These are phyloP conservation scores for Microbotryum silenes-acaulis DNA, from an alignment of 1,284 basidiomycete genomes.

Conservation along the genomic window DNA sequence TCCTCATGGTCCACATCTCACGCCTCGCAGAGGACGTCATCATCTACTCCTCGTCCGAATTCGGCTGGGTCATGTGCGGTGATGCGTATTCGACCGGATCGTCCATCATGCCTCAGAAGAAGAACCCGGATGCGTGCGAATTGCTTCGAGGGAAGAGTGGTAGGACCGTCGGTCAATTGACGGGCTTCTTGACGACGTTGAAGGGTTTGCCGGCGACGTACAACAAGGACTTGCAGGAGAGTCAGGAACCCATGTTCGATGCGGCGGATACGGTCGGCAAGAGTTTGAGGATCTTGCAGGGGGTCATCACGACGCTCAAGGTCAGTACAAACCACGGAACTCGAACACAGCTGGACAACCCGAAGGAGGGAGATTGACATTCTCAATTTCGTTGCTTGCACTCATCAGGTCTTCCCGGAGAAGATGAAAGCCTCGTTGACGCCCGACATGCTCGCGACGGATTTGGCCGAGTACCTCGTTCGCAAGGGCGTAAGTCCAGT, in stretches of 20 bases:
- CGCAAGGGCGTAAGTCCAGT: slow-evolving; percentile 77
- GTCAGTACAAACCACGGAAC: slow-evolving; percentile 41
- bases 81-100: slow-evolving; percentile 99
- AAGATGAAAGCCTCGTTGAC: slow-evolving; percentile 87
- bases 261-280: slow-evolving; percentile 83
- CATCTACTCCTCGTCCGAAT: slow-evolving; percentile 93
- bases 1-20: slow-evolving; percentile 88
- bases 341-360: not conserved
- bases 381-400: not conserved
- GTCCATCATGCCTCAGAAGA: slow-evolving; percentile 99
- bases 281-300: slow-evolving; percentile 85
- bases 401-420: slow-evolving; percentile 64
- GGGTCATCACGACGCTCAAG: slow-evolving; percentile 81
- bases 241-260: slow-evolving; percentile 96
- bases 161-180: slow-evolving; percentile 89
- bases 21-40: slow-evolving; percentile 93
- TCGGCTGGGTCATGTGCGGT: slow-evolving; percentile 85
- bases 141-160: slow-evolving; percentile 91
- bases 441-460: slow-evolving; percentile 94
- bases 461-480: slow-evolving; percentile 94
- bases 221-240: slow-evolving; percentile 98
- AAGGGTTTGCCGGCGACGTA: slow-evolving; percentile 97
- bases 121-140: slow-evolving; percentile 95
- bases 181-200: slow-evolving; percentile 96
- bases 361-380: not conserved